A percentile compares a stretch with the other conserved stretches of the same genome.
Conservation (phyloP, 352 stramenopile species). For the Pythium chondricola region DNA sequence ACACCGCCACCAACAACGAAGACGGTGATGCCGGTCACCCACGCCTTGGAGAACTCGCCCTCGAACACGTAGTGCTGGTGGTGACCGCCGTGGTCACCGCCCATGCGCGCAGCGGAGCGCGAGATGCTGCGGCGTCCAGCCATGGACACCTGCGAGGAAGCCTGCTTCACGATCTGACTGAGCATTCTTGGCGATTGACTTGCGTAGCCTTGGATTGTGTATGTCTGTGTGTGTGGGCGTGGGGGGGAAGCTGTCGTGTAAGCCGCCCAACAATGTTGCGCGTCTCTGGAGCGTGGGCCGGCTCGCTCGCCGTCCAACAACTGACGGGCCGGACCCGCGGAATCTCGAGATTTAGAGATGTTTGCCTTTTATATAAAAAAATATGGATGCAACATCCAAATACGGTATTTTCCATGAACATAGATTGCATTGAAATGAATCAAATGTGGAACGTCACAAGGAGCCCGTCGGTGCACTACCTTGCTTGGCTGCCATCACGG, state of each 20-base stretch:
- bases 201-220: conserved; percentile 12
- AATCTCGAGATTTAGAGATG: too few relatives aligned
- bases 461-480: conserved; percentile 11
- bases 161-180: conserved; percentile 66
- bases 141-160: conserved; percentile 44
- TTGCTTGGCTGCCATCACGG: too few relatives aligned
- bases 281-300: conserved; percentile 16
- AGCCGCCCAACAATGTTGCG: conserved; percentile 8
- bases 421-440: neutral
- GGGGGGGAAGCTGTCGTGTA: conserved; percentile 6
- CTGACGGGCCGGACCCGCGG: conserved; percentile 11
- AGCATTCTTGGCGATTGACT: conserved; percentile 31
- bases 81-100: conserved; percentile 58
- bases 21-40: conserved; percentile 45
- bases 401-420: neutral
- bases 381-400: neutral
- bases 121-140: conserved; percentile 64
- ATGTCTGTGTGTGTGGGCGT: conserved; percentile 3
- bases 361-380: neutral
- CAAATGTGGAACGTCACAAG: neutral
- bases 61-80: conserved; percentile 85
- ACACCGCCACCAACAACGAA: conserved; percentile 65
- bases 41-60: conserved; percentile 71
- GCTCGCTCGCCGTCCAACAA: conserved; percentile 8
- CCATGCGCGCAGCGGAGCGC: conserved; percentile 69